A percentile compares a stretch with the other conserved stretches of the same genome.
Evolutionary conservation across 1,284 basidiomycete species (phyloP).

Genomic region (Vanrija pseudolonga): DNA sequence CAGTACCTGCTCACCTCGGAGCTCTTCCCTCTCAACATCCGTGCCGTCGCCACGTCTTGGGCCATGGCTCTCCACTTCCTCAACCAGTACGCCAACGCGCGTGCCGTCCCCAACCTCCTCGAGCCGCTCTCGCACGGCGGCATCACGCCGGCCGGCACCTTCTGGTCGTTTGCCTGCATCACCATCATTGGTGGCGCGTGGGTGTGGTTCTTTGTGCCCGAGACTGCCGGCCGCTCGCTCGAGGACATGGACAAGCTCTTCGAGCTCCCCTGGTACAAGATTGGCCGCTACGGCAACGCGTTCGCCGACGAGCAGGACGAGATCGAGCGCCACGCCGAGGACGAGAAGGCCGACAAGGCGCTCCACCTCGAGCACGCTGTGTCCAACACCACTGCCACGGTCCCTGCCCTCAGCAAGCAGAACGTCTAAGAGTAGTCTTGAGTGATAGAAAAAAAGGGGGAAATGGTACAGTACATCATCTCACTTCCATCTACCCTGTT

Average conservation of each 20-base stretch:
- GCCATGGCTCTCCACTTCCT: conserved; percentile 8
- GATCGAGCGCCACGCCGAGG: conserved; percentile 1
- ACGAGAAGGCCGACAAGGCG: conserved; percentile 13
- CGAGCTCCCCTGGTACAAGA: conserved; percentile 13
- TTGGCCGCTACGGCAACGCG: conserved; percentile 8
- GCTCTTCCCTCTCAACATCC: conserved; percentile 11
- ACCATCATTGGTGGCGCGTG: conserved; percentile 18
- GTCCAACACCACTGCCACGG: no score
- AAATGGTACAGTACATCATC: no score
- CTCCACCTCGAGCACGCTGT: no score
- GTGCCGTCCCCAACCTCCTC: conserved; percentile 12
- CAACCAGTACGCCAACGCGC: conserved; percentile 11
- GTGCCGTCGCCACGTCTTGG: conserved; percentile 3
- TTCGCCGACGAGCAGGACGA: conserved; percentile 4
- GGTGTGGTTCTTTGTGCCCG: conserved; percentile 28
- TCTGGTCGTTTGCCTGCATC: conserved; percentile 28
- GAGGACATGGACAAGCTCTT: conserved; percentile 22
- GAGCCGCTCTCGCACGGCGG: background rate
- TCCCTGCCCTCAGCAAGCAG: no score
- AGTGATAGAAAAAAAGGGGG: no score
- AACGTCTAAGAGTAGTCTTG: no score
- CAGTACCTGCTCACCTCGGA: conserved; percentile 12
- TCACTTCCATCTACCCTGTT: no score
- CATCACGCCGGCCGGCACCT: conserved; percentile 21
- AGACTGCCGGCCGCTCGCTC: conserved; percentile 21